These are phyloP conservation scores for Teunomyces funiuensis DNA, from an alignment of 805 yeast species.

Conservation along the genomic window DNA sequence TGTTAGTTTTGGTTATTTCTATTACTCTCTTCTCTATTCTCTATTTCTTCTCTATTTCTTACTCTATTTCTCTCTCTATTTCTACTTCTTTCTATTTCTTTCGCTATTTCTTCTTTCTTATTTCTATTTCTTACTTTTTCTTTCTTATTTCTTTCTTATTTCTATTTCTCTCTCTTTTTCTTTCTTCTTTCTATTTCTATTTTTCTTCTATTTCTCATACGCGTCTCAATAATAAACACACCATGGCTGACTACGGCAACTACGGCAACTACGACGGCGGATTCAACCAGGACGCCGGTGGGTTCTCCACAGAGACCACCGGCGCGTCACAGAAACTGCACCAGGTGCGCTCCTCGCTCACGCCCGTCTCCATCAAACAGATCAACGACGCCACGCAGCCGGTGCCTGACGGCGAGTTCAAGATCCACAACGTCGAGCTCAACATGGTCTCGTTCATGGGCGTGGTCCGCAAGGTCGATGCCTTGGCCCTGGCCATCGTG, in stretches of 20 bases:
- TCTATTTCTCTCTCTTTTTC: background rate
- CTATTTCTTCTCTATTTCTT: background rate
- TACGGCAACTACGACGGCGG: conserved; percentile 24
- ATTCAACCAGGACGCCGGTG: conserved; percentile 20
- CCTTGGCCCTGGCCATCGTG: conserved; percentile 54
- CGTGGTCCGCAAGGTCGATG: conserved; percentile 62
- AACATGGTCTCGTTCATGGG: conserved; percentile 67
- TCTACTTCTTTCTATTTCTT: background rate
- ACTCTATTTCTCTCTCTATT: no score
- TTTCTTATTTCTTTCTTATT: background rate
- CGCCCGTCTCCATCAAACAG: conserved; percentile 76
- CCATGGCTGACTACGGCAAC: conserved; percentile 10
- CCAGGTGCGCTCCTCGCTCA: conserved; percentile 24
- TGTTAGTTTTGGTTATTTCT: no score
- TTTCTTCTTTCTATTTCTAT: background rate
- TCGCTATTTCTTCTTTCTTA: background rate
- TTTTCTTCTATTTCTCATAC: background rate
- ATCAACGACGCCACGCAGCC: conserved; percentile 60
- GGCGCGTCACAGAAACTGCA: conserved; percentile 21
- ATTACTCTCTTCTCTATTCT: background rate
- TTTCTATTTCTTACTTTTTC: background rate
- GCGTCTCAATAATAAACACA: no score
- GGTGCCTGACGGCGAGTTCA: conserved; percentile 68
- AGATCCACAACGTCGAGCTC: conserved; percentile 57
- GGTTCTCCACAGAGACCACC: conserved; percentile 17